These are phyloP conservation scores for Mrakia gelida DNA, from an alignment of 768 basidiomycete species.

Conservation along the genomic window DNA sequence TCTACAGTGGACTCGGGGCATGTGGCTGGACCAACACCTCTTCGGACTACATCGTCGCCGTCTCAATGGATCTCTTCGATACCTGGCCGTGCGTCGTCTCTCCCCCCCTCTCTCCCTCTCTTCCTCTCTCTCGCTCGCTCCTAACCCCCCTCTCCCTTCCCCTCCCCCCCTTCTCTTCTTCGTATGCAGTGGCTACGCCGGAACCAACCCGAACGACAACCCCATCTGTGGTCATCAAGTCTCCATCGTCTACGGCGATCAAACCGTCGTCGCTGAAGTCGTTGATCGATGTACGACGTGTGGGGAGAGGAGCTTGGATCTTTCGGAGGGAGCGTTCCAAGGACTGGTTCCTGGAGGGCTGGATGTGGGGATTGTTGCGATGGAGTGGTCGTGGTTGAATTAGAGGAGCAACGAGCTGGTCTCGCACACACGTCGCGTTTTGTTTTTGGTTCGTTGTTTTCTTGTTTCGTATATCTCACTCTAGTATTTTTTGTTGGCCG, in stretches of 20 bases:
- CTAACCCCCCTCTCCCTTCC: not conserved
- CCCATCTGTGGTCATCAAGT: constrained; percentile 62
- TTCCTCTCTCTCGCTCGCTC: not conserved
- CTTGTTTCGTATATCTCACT: not conserved
- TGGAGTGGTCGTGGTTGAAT: constrained; percentile 34
- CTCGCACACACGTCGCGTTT: not conserved
- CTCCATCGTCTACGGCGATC: constrained; percentile 32
- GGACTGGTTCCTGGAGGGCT: constrained; percentile 30
- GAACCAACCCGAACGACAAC: constrained; percentile 66
- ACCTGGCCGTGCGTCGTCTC: constrained; percentile 49
- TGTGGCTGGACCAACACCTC: constrained; percentile 58
- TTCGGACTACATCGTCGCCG: constrained; percentile 58
- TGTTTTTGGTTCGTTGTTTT: not conserved
- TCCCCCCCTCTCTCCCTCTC: too few relatives aligned
- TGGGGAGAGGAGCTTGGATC: constrained; percentile 34
- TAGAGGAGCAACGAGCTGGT: not conserved
- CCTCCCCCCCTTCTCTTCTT: not conserved
- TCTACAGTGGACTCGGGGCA: constrained; percentile 59
- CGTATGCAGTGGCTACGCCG: constrained; percentile 47
- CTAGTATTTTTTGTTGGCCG: not conserved
- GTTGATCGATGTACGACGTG: constrained; percentile 65
- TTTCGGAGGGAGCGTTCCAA: constrained; percentile 31
- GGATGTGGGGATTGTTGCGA: constrained; percentile 31
- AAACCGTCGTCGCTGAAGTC: constrained; percentile 51
- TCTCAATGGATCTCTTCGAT: constrained; percentile 58